Evolutionary conservation across 2,329 filamentous ascomycete species (phyloP), one percentile per base, ranked within the genome.

Genomic region (Beauveria rudraprayagi): DNA sequence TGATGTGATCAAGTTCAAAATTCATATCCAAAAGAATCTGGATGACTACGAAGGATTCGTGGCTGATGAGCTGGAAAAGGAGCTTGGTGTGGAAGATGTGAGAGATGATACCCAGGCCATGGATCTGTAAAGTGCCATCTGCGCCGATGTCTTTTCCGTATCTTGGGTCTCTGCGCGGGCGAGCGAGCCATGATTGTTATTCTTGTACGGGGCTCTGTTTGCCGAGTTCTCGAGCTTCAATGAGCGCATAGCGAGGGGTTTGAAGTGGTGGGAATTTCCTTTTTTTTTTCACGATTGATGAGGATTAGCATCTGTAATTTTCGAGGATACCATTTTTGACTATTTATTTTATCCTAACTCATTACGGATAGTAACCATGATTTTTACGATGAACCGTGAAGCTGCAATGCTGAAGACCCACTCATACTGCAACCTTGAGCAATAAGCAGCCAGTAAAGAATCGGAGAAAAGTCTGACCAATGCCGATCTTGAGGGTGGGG

Each of bases 1-100:
- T 76, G 92, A 97, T 71, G 89, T 97, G 64, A 96, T 97, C 78
- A 92, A 95, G 70, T 97, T 99, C 84, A 99, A 99, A 78, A 90
- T 99, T 65, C 92, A 97, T 70, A 82, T 99, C 56, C 94, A 99
- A 74, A 92, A 92, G 77, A 88, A 86, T 62, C 79, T 99, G 59
- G 93, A 97, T 71, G 91, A 94, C 70, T 97, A 96, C 73, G 94
- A 99, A 76, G 86, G 87, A 61, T 96, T 97, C 71, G 91, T 97
- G 7, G 88, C 90, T 2, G 90, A 96, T 66, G 93, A 97, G 76
- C 86, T 97, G n/a, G 91, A 96, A 77, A 85, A 87, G 70, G 89
- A 92, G 75, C 77, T 92, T 24, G 85, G 86, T n/a, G 84, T 81
- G 46, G 87, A 88, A 43, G 83, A 85, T 65, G 69, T 71, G 68